phyloP scores from a whole-genome alignment of 176 grass and related monocot species.

The Poa pratensis region DNA sequence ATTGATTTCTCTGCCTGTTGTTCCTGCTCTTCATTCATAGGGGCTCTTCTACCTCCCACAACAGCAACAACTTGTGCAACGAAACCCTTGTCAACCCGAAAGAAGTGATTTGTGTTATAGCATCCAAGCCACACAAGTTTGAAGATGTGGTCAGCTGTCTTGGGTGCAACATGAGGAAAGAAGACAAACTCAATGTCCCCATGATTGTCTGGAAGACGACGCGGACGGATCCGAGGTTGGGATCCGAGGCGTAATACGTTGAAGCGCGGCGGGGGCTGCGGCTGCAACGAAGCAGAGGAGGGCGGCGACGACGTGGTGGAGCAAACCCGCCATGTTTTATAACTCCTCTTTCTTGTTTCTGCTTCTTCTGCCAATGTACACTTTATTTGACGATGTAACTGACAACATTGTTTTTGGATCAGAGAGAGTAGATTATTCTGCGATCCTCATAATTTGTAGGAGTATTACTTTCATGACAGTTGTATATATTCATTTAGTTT shows the following conservation, averaged over 20 bases:
- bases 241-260: slow-evolving; percentile 54
- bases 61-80: slow-evolving; percentile 96
- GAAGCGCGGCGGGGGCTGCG: slow-evolving; percentile 30
- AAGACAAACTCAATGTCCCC: slow-evolving; percentile 97
- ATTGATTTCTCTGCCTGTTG: slow-evolving; percentile 80
- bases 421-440: no score
- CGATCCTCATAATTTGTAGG: no score
- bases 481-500: no score
- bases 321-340: slow-evolving; percentile 9
- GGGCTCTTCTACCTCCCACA: slow-evolving; percentile 73
- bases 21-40: slow-evolving; percentile 79
- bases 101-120: slow-evolving; percentile 97
- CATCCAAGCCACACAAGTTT: slow-evolving; percentile 91
- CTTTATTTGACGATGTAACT: no score
- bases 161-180: slow-evolving; percentile 83
- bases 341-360: neutral
- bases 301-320: slow-evolving; percentile 14
- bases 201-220: slow-evolving; percentile 97
- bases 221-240: slow-evolving; percentile 76
- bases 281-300: slow-evolving; percentile 39
- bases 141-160: slow-evolving; percentile 91
- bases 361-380: neutral
- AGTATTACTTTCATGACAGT: no score
- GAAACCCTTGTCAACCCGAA: slow-evolving; percentile 97
- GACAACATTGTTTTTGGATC: no score